A percentile compares a stretch with the other conserved stretches of the same genome.
Conservation (phyloP, 2,329 filamentous ascomycete species). For the Incumbomyces lentus region DNA sequence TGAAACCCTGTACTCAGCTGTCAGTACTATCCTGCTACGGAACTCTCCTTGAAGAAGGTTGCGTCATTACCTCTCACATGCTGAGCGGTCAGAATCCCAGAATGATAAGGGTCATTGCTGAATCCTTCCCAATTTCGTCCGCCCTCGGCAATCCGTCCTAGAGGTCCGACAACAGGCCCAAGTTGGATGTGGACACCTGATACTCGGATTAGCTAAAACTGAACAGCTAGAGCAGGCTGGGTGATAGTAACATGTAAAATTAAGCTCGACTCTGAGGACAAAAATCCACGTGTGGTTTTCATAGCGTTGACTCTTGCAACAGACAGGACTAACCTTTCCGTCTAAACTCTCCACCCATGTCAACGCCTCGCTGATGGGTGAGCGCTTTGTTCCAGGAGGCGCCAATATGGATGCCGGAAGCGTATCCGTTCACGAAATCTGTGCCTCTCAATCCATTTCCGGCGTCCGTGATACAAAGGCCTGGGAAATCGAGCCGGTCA, state of each 20-base stretch:
- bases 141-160: constrained; percentile 27
- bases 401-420: constrained; percentile 25
- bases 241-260: no score
- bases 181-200: constrained; percentile 66
- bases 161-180: constrained; percentile 42
- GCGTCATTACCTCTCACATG: constrained; percentile 26
- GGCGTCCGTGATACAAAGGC: constrained; percentile 26
- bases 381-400: constrained; percentile 30
- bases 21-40: no score
- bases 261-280: no score
- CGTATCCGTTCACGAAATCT: constrained; percentile 21
- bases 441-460: constrained; percentile 18
- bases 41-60: background rate
- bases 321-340: constrained; percentile 29
- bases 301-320: no score
- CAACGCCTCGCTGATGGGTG: constrained; percentile 24
- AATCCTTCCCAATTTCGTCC: constrained; percentile 43
- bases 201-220: background rate
- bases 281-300: no score
- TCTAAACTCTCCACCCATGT: constrained; percentile 31
- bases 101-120: constrained; percentile 39
- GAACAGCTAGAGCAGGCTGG: no score
- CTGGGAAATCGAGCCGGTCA: constrained; percentile 24
- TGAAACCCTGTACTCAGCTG: constrained; percentile 29
- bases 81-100: constrained; percentile 33